Evolutionary conservation across 73 alveolate species (phyloP), one percentile per base, ranked within the genome.

Genomic region (Blepharisma stoltei): DNA sequence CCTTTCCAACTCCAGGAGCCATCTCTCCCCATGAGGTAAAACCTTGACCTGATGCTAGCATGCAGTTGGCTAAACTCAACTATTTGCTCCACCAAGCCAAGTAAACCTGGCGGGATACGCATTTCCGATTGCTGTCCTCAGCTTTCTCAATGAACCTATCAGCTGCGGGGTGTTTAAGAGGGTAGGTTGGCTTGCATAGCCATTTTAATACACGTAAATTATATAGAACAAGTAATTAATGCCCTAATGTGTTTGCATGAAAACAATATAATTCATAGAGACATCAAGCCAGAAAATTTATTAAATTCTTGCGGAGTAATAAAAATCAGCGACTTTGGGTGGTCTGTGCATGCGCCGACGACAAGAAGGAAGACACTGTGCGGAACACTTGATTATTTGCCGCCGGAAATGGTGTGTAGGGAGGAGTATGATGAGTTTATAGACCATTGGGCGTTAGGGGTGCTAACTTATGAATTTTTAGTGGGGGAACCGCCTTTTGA

Each of bases 371-470:
- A 84, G 20, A 95, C 99, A 43, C 90, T 94, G 32, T 95, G 99
- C 71, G 99, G 99, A 4, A 95, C 99, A 6, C 83, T 86, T 7
- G 99, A 96, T 76, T 96, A 96, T 86, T 87, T 96, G 49, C 98
- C 99, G 32, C 99, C 99, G 48, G 99, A 96, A 83, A 96, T 96
- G 95, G 92, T 96, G 9, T 83, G 81, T 38, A 91, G 88, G 27
- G 87, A 91, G 71, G 86, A 86, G 7, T 97, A 96, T 91, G 97
- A 93, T 82, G 86, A 92, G 45, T 78, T 91, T 25, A 94, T 93
- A 52, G 99, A 96, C 83, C 78, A 92, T 50, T 96, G 99, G 99
- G 89, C 98, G 54, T 55, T 96, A 46, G 99, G 99, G 7, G 93
- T 96, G 48, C 85, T 96, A 54, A 88, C 95, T 54, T 96, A 73